Conservation (phyloP, 2,329 filamentous ascomycete genomes). For the Ophiocordyceps sinensis region DNA sequence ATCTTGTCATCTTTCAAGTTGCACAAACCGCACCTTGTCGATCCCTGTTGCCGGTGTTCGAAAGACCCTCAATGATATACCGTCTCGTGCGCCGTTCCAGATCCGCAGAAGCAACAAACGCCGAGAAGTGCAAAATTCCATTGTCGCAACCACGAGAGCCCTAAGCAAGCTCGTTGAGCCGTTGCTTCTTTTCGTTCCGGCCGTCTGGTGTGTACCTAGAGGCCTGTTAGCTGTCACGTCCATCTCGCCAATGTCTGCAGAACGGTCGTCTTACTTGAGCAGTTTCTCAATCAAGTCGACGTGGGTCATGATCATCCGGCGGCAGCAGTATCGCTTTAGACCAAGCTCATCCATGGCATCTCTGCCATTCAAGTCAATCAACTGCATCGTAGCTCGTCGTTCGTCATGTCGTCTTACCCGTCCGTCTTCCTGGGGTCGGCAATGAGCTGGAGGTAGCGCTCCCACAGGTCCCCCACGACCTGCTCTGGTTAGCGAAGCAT, state of each 20-base stretch:
- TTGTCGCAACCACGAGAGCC: slow-evolving; percentile 2
- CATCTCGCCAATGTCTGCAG: neutral
- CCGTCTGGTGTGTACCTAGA: slow-evolving; percentile 46
- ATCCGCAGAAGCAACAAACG: slow-evolving; percentile 14
- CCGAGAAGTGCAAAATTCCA: slow-evolving; percentile 15
- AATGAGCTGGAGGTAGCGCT: slow-evolving; percentile 81
- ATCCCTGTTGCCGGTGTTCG: neutral
- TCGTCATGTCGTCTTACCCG: slow-evolving; percentile 33
- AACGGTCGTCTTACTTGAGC: slow-evolving; percentile 51
- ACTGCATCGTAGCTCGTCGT: neutral
- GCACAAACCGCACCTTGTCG: too few species aligned
- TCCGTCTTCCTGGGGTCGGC: slow-evolving; percentile 57
- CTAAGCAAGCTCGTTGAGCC: slow-evolving; percentile 20
- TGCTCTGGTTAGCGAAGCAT: slow-evolving; percentile 27
- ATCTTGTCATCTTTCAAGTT: too few species aligned
- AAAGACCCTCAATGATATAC: neutral
- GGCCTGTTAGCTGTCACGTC: neutral
- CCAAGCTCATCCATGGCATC: slow-evolving; percentile 94
- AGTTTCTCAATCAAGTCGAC: slow-evolving; percentile 98
- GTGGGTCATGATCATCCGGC: slow-evolving; percentile 98
- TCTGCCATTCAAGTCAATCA: slow-evolving; percentile 29
- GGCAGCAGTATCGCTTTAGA: slow-evolving; percentile 93
- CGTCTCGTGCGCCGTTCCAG: slow-evolving; percentile 14
- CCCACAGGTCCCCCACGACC: slow-evolving; percentile 97
- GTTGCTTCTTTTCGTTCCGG: slow-evolving; percentile 45